Evolutionary conservation across 805 yeast genomes (phyloP).

Genomic region (Torulaspora delbrueckii): DNA sequence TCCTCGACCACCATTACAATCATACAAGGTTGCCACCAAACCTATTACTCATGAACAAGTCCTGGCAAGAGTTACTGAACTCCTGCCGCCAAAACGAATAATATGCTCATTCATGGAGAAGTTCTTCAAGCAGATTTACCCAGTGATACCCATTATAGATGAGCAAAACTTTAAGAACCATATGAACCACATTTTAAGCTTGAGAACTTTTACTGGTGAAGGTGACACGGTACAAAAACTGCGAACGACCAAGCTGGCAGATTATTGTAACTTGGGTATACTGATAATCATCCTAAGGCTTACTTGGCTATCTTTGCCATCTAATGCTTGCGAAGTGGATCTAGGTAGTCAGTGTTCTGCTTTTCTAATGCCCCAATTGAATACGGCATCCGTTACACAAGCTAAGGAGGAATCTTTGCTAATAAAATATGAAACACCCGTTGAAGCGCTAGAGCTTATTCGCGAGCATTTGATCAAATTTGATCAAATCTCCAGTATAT

Average conservation of each 20-base stretch:
- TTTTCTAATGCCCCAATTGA: constrained; percentile 17
- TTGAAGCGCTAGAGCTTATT: constrained; percentile 26
- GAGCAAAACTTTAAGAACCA: constrained; percentile 40
- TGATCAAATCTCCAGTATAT: constrained; percentile 34
- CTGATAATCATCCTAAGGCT: constrained; percentile 48
- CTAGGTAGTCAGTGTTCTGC: constrained; percentile 24
- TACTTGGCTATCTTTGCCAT: constrained; percentile 52
- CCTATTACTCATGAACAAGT: constrained; percentile 22
- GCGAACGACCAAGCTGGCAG: constrained; percentile 33
- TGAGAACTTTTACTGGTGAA: constrained; percentile 7
- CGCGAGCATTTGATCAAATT: constrained; percentile 32
- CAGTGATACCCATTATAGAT: constrained; percentile 63
- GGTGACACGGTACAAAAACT: constrained; percentile 24
- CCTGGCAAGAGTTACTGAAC: constrained; percentile 32
- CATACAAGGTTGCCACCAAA: background rate
- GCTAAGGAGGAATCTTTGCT: constrained; percentile 31
- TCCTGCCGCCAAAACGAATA: constrained; percentile 50
- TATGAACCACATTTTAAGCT: constrained; percentile 25
- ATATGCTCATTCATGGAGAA: constrained; percentile 54
- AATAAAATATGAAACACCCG: constrained; percentile 28
- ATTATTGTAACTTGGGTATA: constrained; percentile 46
- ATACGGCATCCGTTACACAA: constrained; percentile 23
- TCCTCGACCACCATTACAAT: constrained; percentile 2
- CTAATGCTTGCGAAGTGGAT: constrained; percentile 35
- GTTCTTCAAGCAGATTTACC: constrained; percentile 55